A percentile compares a stretch with the other conserved stretches of the same genome.
These are phyloP conservation scores for Arthrinium puccinioides DNA, from an alignment of 2,329 filamentous ascomycete genomes.

Conservation along the genomic window DNA sequence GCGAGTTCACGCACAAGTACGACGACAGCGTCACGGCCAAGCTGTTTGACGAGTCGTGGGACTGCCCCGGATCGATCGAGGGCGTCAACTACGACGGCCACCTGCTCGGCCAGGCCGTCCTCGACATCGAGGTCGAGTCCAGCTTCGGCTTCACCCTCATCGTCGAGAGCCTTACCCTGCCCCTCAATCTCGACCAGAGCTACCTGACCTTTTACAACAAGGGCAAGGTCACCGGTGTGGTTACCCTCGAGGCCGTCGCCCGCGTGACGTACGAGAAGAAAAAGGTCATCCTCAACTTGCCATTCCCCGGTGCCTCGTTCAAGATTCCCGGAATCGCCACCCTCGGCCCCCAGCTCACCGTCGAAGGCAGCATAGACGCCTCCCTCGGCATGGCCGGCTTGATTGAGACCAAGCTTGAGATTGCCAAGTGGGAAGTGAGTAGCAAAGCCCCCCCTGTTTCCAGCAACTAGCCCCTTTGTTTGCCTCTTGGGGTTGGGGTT, in stretches of 20 bases:
- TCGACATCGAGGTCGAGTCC: conserved; percentile 14
- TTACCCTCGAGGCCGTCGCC: conserved; percentile 19
- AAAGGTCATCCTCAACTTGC: conserved; percentile 12
- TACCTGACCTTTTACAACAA: conserved; percentile 19
- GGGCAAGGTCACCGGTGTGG: conserved; percentile 14
- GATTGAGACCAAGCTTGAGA: conserved; percentile 18
- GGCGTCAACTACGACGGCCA: conserved; percentile 8
- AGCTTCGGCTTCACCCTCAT: conserved; percentile 22
- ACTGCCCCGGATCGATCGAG: conserved; percentile 9
- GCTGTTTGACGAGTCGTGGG: conserved; percentile 14
- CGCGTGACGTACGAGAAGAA: conserved; percentile 11
- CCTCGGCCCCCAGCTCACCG: conserved; percentile 21
- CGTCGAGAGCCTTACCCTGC: conserved; percentile 9
- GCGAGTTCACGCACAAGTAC: conserved; percentile 16
- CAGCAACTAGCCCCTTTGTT: background rate
- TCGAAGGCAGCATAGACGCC: conserved; percentile 9
- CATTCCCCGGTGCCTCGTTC: conserved; percentile 20
- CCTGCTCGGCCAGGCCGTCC: conserved; percentile 12
- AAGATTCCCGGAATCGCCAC: conserved; percentile 21
- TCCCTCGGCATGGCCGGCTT: conserved; percentile 12
- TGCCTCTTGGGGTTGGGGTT: no score
- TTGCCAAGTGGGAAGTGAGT: conserved; percentile 19
- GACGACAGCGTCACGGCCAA: conserved; percentile 16
- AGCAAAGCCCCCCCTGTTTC: conserved; percentile 5
- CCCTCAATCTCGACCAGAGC: conserved; percentile 16